These are phyloP conservation scores for Fraxinus nigra DNA, from an alignment of 305 asterid genomes.

Conservation along the genomic window DNA sequence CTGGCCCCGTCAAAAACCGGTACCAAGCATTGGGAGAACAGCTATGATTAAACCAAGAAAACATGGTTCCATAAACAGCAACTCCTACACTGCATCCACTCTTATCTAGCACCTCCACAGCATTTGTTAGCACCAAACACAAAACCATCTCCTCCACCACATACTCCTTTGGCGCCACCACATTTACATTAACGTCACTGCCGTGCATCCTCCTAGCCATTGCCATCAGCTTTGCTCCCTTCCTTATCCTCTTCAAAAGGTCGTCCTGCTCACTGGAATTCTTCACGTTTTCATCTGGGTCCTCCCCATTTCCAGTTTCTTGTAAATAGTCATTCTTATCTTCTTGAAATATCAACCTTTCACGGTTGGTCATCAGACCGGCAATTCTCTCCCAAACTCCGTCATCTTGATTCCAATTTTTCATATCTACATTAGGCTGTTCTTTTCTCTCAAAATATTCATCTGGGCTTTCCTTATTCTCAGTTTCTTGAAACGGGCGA, in stretches of 20 bases:
- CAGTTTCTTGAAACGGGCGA: neutral
- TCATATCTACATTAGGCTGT: neutral
- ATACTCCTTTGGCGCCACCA: neutral
- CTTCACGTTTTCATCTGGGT: neutral
- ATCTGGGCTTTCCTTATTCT: neutral
- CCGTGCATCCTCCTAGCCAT: constrained; percentile 35
- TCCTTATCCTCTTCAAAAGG: constrained; percentile 34
- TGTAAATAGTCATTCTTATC: neutral
- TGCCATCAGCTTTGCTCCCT: constrained; percentile 47
- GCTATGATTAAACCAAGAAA: constrained; percentile 89
- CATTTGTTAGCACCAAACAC: constrained; percentile 71
- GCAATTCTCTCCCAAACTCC: constrained; percentile 42
- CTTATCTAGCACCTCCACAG: constrained; percentile 65
- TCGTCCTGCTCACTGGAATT: neutral
- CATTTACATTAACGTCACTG: constrained; percentile 11
- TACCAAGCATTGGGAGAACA: constrained; percentile 80
- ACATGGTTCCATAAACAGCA: constrained; percentile 58
- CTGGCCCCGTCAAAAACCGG: constrained; percentile 33
- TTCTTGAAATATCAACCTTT: constrained; percentile 23
- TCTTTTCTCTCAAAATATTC: neutral
- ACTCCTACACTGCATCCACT: constrained; percentile 52
- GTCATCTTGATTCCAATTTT: neutral
- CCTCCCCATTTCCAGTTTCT: neutral
- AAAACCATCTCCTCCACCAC: constrained; percentile 45
- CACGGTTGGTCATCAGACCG: constrained; percentile 71